Conservation (phyloP, 2,329 filamentous ascomycete species). For the Cucurbitaria berberidis region DNA sequence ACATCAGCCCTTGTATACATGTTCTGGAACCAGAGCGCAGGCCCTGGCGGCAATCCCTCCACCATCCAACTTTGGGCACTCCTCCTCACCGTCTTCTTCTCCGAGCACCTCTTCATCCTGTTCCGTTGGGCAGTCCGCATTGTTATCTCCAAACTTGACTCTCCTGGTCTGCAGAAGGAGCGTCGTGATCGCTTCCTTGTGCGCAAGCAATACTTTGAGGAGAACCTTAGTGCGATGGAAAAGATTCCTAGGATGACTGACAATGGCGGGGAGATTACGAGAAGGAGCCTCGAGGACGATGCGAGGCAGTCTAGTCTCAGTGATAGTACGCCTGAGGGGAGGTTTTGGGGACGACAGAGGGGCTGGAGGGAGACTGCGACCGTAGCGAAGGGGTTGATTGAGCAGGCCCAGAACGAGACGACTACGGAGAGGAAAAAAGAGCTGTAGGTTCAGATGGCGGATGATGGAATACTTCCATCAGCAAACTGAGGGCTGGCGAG, state of each 20-base stretch:
- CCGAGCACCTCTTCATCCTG: slow-evolving; percentile 88
- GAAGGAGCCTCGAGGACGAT: slow-evolving; percentile 68
- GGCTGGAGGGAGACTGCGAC: slow-evolving; percentile 59
- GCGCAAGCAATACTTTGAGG: slow-evolving; percentile 78
- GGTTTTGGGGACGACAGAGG: slow-evolving; percentile 61
- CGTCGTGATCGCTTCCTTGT: slow-evolving; percentile 79
- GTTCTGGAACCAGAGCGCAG: slow-evolving; percentile 74
- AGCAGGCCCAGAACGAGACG: slow-evolving; percentile 40
- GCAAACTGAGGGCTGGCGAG: too few species aligned
- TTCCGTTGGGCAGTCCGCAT: slow-evolving; percentile 74
- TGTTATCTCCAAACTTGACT: slow-evolving; percentile 80
- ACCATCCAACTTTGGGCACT: slow-evolving; percentile 81
- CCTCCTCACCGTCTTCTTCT: slow-evolving; percentile 79
- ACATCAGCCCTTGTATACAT: slow-evolving; percentile 88
- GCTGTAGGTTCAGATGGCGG: slow-evolving; percentile 16
- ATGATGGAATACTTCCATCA: neutral
- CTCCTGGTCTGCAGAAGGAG: slow-evolving; percentile 84
- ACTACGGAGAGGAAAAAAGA: slow-evolving; percentile 49
- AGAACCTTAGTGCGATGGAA: slow-evolving; percentile 67
- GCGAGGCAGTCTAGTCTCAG: slow-evolving; percentile 50
- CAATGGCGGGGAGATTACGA: slow-evolving; percentile 65
- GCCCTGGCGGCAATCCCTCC: slow-evolving; percentile 69
- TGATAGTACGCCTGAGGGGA: slow-evolving; percentile 52
- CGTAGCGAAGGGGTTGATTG: slow-evolving; percentile 60
- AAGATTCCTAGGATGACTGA: slow-evolving; percentile 50